These are phyloP conservation scores for Omphalotus guepiniiformis DNA, from an alignment of 768 basidiomycete genomes.

Conservation along the genomic window DNA sequence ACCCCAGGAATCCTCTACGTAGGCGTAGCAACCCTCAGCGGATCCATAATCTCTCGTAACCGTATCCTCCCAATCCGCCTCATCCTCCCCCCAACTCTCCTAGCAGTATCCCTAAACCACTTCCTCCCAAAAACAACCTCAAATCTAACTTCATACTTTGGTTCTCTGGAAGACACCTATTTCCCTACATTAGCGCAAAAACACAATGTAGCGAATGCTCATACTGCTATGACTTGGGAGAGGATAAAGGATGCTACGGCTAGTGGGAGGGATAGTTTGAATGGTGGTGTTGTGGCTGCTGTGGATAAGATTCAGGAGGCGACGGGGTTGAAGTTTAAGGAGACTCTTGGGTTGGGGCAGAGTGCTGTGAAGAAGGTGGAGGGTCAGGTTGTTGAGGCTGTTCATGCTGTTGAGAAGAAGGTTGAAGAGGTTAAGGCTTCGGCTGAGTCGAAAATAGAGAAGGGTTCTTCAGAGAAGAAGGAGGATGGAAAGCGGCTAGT, in stretches of 20 bases:
- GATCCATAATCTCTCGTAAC: conserved; percentile 81
- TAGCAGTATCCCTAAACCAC: conserved; percentile 66
- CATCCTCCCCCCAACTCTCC: conserved; percentile 70
- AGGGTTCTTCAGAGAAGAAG: too few species aligned
- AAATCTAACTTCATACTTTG: conserved; percentile 65
- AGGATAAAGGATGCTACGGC: conserved; percentile 48
- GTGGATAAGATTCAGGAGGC: conserved; percentile 57
- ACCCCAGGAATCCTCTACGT: conserved; percentile 91
- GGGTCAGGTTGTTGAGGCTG: conserved; percentile 11
- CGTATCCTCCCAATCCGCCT: conserved; percentile 66
- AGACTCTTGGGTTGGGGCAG: conserved; percentile 46
- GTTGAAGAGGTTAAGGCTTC: conserved; percentile 3
- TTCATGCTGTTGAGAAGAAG: conserved; percentile 1
- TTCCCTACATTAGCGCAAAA: conserved; percentile 65
- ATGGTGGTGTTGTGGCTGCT: conserved; percentile 38
- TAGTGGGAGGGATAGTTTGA: conserved; percentile 40
- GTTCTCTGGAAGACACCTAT: conserved; percentile 66
- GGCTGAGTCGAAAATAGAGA: neutral
- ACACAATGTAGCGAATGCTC: conserved; percentile 61
- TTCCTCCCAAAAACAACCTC: conserved; percentile 82
- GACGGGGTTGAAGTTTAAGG: conserved; percentile 71
- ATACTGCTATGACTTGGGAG: conserved; percentile 55
- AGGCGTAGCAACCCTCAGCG: conserved; percentile 82
- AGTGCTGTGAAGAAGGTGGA: conserved; percentile 17
- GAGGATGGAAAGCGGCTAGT: too few species aligned